Percentiles rank a stretch among this genome's conserved stretches.
Conservation (phyloP, 768 basidiomycete genomes). For the Hemileccinum impolitum region DNA sequence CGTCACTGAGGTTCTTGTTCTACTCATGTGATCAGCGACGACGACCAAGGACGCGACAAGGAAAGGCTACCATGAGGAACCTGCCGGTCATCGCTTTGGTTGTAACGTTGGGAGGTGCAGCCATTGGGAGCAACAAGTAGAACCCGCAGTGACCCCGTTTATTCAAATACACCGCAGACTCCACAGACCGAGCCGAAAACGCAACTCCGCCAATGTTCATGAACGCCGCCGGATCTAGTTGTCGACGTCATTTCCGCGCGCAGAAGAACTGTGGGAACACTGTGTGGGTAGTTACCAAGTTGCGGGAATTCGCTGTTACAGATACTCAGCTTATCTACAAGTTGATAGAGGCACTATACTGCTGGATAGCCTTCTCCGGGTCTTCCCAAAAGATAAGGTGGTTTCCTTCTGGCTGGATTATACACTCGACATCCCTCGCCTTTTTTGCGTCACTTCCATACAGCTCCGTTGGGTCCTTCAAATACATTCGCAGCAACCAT, state of each 20-base stretch:
- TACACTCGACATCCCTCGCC: slow-evolving; percentile 18
- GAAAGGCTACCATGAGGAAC: slow-evolving; percentile 52
- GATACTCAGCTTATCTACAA: neutral
- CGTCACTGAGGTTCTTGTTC: slow-evolving; percentile 69
- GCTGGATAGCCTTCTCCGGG: slow-evolving; percentile 20
- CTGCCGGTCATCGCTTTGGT: slow-evolving; percentile 60
- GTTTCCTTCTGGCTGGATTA: slow-evolving; percentile 18
- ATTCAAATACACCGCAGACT: too few relatives aligned
- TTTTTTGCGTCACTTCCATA: slow-evolving; percentile 18
- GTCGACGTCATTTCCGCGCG: too few relatives aligned
- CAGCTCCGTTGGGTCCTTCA: slow-evolving; percentile 1
- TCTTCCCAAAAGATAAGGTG: slow-evolving; percentile 26
- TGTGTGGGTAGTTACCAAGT: too few relatives aligned
- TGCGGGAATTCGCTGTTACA: neutral
- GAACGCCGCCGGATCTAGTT: too few relatives aligned
- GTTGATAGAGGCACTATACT: slow-evolving; percentile 8
- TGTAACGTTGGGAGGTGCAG: slow-evolving; percentile 57
- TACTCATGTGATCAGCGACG: slow-evolving; percentile 25
- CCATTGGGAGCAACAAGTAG: too few relatives aligned
- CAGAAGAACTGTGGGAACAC: too few relatives aligned
- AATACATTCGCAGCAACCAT: slow-evolving; percentile 11
- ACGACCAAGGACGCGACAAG: neutral
- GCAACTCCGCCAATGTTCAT: too few relatives aligned
- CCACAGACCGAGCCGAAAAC: too few relatives aligned
- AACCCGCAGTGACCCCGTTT: too few relatives aligned